These are phyloP conservation scores for Diutina pseudorugosa DNA, from an alignment of 1,139 yeast genomes.

Conservation along the genomic window DNA sequence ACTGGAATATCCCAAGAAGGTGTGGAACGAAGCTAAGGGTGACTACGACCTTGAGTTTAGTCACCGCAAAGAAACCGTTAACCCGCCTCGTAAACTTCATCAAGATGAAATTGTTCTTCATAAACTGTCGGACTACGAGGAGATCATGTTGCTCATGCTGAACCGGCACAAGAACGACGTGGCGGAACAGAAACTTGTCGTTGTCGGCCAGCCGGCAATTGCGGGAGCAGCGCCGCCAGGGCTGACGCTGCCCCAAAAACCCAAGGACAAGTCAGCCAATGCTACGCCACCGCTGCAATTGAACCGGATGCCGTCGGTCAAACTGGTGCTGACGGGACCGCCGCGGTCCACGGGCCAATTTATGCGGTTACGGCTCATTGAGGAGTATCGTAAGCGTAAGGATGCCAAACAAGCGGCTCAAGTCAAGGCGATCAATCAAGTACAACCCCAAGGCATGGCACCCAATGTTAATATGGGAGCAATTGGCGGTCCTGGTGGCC, in stretches of 20 bases:
- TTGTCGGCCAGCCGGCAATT: conserved; percentile 19
- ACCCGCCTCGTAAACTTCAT: conserved; percentile 30
- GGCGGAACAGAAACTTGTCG: conserved; percentile 27
- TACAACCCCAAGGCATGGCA: conserved; percentile 14
- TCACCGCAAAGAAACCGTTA: conserved; percentile 38
- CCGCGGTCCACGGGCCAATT: conserved; percentile 19
- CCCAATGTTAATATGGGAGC: conserved; percentile 19
- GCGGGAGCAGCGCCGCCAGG: conserved; percentile 2
- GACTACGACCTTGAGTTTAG: conserved; percentile 21
- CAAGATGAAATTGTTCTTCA: conserved; percentile 41
- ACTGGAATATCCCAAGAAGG: conserved; percentile 31
- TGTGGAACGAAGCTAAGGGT: conserved; percentile 23
- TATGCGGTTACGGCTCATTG: conserved; percentile 36
- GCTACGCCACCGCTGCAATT: conserved; percentile 11
- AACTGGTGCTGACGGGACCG: conserved; percentile 6
- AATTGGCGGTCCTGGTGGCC: background rate
- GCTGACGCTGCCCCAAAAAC: conserved; percentile 6
- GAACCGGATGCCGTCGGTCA: conserved; percentile 13
- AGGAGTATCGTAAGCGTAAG: conserved; percentile 33
- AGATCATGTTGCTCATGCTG: conserved; percentile 54
- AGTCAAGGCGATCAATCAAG: conserved; percentile 14
- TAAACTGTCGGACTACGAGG: conserved; percentile 81
- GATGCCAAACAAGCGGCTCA: conserved; percentile 29
- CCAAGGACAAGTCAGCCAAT: background rate
- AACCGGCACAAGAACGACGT: conserved; percentile 30